These are phyloP conservation scores for Celoporthe dispersa DNA, from an alignment of 2,329 filamentous ascomycete genomes.

Conservation along the genomic window DNA sequence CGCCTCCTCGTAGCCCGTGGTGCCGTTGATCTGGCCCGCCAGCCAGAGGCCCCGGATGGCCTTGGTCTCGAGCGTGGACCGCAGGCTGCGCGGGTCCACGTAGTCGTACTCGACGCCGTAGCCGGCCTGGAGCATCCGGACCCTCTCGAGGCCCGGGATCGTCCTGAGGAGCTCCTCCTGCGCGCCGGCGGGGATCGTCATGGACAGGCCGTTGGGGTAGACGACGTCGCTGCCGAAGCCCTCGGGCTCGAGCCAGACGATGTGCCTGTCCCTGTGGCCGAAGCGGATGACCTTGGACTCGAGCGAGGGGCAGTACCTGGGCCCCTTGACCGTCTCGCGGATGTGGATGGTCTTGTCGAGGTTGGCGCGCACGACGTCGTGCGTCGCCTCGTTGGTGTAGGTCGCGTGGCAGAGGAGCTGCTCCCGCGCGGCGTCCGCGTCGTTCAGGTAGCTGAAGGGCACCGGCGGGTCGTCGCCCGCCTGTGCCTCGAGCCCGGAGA, in stretches of 20 bases:
- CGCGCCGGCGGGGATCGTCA: constrained; percentile 89
- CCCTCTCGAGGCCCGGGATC: constrained; percentile 85
- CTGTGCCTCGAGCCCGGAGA: constrained; percentile 71
- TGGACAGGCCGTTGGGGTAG: constrained; percentile 95
- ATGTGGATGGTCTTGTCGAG: constrained; percentile 98
- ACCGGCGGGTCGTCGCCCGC: constrained; percentile 81
- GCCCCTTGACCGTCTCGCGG: constrained; percentile 90
- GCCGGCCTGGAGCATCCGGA: constrained; percentile 89
- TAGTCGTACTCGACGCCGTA: constrained; percentile 99
- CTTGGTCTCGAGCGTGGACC: constrained; percentile 92
- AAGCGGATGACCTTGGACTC: constrained; percentile 95
- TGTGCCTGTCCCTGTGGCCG: constrained; percentile 76
- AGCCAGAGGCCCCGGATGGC: constrained; percentile 86
- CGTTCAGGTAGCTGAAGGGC: constrained; percentile 91
- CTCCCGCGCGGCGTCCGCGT: constrained; percentile 74
- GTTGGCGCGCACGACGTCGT: constrained; percentile 83
- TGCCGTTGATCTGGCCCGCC: constrained; percentile 97
- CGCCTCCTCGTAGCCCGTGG: constrained; percentile 97
- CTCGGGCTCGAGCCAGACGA: constrained; percentile 97
- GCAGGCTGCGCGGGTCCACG: constrained; percentile 87
- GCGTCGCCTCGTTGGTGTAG: constrained; percentile 80
- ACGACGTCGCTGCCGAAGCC: constrained; percentile 88
- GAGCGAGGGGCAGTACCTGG: constrained; percentile 91
- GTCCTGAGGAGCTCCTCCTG: constrained; percentile 86
- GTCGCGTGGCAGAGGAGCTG: constrained; percentile 89